Percentiles rank a stretch among this genome's conserved stretches.
These are phyloP conservation scores for Xylaria venustula DNA, from an alignment of 495 filamentous ascomycete genomes.

Conservation along the genomic window DNA sequence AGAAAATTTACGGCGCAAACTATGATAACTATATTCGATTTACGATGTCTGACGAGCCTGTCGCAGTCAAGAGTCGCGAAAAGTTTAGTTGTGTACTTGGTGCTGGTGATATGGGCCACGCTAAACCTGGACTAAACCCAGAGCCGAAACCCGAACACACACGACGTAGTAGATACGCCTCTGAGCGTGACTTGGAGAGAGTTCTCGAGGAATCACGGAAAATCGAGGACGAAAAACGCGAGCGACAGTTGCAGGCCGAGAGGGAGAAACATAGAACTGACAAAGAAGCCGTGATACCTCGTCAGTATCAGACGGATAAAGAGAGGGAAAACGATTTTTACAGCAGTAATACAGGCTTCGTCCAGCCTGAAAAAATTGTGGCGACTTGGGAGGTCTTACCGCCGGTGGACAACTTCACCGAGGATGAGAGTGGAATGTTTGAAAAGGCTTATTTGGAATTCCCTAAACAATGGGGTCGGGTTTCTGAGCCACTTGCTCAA, in stretches of 20 bases:
- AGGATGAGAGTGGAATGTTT: constrained; percentile 74
- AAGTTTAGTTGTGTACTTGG: constrained; percentile 33
- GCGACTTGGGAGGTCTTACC: constrained; percentile 71
- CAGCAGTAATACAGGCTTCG: constrained; percentile 69
- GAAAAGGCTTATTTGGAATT: constrained; percentile 73
- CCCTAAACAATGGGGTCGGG: constrained; percentile 91
- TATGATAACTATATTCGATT: constrained; percentile 50
- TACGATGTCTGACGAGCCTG: constrained; percentile 50
- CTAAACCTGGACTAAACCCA: constrained; percentile 35
- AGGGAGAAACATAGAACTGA: constrained; percentile 72
- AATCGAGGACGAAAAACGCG: constrained; percentile 70
- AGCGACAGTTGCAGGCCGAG: constrained; percentile 64
- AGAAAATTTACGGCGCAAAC: constrained; percentile 35
- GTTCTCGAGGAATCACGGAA: constrained; percentile 75
- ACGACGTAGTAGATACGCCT: constrained; percentile 57
- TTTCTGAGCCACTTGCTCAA: constrained; percentile 68
- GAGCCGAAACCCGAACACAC: constrained; percentile 61
- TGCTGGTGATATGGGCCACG: constrained; percentile 22
- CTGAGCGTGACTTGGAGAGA: constrained; percentile 73
- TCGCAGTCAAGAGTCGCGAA: constrained; percentile 44
- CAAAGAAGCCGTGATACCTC: constrained; percentile 81
- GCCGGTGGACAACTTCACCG: constrained; percentile 77
- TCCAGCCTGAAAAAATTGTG: constrained; percentile 65
- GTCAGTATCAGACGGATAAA: constrained; percentile 61
- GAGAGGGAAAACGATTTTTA: constrained; percentile 56